Conservation (phyloP, 352 stramenopile genomes). For the Phytophthora constricta region DNA sequence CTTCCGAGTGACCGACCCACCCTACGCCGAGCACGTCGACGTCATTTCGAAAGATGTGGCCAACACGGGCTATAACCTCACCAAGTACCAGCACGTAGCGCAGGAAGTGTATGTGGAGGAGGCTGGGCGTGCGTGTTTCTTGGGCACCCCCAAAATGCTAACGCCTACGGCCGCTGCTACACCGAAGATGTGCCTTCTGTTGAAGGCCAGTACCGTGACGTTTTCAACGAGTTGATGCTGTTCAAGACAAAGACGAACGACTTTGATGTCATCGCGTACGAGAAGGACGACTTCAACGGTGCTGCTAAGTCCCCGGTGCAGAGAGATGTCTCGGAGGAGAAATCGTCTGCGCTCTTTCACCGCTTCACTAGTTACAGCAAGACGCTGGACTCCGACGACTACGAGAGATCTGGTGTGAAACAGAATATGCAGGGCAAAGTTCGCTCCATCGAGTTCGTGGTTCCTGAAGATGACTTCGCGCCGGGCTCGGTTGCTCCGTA, state of each 20-base stretch:
- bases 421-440: slow-evolving; percentile 33
- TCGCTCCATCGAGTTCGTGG: slow-evolving; percentile 34
- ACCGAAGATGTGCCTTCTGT: slow-evolving; percentile 25
- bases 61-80: slow-evolving; percentile 45
- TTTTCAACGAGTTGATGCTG: slow-evolving; percentile 47
- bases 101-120: slow-evolving; percentile 57
- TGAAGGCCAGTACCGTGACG: slow-evolving; percentile 38
- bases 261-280: slow-evolving; percentile 53
- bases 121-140: slow-evolving; percentile 49
- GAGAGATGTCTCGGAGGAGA: slow-evolving; percentile 4
- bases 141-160: slow-evolving; percentile 18
- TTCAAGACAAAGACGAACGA: slow-evolving; percentile 45
- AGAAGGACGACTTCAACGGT: slow-evolving; percentile 43
- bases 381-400: slow-evolving; percentile 24
- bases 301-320: background rate
- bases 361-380: slow-evolving; percentile 44
- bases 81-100: slow-evolving; percentile 30
- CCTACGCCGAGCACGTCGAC: slow-evolving; percentile 46
- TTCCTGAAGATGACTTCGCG: slow-evolving; percentile 14
- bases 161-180: slow-evolving; percentile 49
- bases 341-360: slow-evolving; percentile 18
- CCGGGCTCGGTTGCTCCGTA: slow-evolving; percentile 32
- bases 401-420: slow-evolving; percentile 17
- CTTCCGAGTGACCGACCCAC: slow-evolving; percentile 42
- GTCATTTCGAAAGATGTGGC: slow-evolving; percentile 32